phyloP scores from a whole-genome alignment of 805 yeast species.

The Brettanomyces sp. region DNA sequence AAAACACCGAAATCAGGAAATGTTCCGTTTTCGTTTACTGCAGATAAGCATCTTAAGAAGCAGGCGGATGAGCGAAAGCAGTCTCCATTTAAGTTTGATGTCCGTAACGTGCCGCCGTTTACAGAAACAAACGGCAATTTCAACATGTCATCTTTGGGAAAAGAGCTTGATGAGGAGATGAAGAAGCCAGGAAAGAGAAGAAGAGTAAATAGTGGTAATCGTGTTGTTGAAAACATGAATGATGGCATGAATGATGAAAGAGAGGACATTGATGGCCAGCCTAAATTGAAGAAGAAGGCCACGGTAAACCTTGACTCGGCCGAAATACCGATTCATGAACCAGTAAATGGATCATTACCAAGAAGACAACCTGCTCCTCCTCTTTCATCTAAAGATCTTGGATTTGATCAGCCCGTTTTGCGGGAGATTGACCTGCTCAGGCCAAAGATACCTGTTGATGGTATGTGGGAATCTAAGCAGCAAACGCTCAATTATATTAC shows the following conservation, averaged over 20 bases:
- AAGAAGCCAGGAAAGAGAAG: background rate
- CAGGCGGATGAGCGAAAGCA: constrained; percentile 1
- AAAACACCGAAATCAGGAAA: background rate
- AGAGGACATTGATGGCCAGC: background rate
- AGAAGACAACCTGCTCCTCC: constrained; percentile 6
- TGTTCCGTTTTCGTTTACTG: background rate
- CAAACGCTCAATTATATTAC: constrained; percentile 5
- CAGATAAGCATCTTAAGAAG: background rate
- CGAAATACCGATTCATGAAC: constrained; percentile 13
- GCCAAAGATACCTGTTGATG: background rate
- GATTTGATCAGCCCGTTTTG: constrained; percentile 6
- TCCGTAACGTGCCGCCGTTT: constrained; percentile 19
- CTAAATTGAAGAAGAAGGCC: background rate
- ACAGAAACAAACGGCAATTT: constrained; percentile 23
- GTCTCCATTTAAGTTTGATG: constrained; percentile 7
- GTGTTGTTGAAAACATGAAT: background rate
- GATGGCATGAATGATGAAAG: background rate
- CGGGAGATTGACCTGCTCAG: background rate
- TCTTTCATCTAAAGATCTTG: constrained; percentile 12
- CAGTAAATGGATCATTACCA: constrained; percentile 14
- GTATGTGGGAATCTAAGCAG: background rate
- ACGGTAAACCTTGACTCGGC: constrained; percentile 5
- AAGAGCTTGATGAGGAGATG: constrained; percentile 6
- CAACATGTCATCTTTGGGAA: constrained; percentile 18
- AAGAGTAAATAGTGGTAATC: background rate